Base-by-base conservation (phyloP, 1,284 basidiomycete species). In the Malassezia obtusa region DNA sequence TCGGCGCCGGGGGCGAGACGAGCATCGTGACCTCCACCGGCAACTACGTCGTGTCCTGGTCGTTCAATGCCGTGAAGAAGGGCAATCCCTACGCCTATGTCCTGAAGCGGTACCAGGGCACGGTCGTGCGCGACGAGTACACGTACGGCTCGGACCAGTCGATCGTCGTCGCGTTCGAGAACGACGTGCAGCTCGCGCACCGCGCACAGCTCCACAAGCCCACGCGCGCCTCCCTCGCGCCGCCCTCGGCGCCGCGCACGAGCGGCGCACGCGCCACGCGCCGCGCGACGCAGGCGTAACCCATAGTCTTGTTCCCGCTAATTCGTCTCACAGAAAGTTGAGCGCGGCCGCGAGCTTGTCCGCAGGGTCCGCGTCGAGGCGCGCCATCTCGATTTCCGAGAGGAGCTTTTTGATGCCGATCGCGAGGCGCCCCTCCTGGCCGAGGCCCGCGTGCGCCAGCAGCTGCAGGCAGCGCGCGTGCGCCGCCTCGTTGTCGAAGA, bases 1-100 rank as follows among this genome's bases (percentile, higher is more conserved):
- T 84, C 58, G 89, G 87, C 15, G 80, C 59, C 7, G 62, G 62
- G 26, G 82, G 84, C 49, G 92, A 98, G 78, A 92, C 89, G 71
- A 88, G 88, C 6, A 98, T 98, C 61, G 85, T 98, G 50, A 98
- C 94, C 0, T 89, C 89, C 9, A 92, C 87, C 0, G 94, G 92
- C n/a, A 83, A 86, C 63, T 98, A 85, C 69, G 86, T 98, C 60
- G 81, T 95, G 50, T 65, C 63, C 62, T 75, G 71, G 91, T 90
- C 96, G 80, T 92, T 98, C 75, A 82, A 81, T 41, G 88, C 90
- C 64, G 87, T 96, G 64, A 95, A 92, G 80, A 84, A 85, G 75
- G 91, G 91, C 50, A 81, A 83, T 47, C 79, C 86, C 38, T 87
- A 91, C 75, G 86, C 86, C 72, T 96, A 96, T 71, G 88, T 92